phyloP scores from a whole-genome alignment of 2,329 filamentous ascomycete genomes.

The Apiospora arundinis region DNA sequence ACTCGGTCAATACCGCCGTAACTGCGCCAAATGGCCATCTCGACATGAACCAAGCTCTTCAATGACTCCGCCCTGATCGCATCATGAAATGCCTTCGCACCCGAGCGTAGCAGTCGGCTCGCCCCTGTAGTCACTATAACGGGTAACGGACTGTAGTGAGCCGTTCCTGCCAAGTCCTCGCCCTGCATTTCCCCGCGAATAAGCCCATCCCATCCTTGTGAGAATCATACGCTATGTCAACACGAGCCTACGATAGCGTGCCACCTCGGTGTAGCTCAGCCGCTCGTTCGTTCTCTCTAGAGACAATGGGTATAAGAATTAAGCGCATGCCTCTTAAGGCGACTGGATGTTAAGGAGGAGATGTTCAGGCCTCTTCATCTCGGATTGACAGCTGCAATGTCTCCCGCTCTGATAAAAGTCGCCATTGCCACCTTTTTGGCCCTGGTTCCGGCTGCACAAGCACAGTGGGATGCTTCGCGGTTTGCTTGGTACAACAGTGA shows the following conservation, averaged over 20 bases:
- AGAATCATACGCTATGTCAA: neutral
- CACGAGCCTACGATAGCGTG: neutral
- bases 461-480: conserved; percentile 27
- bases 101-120: conserved; percentile 5
- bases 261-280: neutral
- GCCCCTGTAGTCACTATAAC: conserved; percentile 4
- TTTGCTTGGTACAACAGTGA: conserved; percentile 29
- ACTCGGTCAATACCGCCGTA: neutral
- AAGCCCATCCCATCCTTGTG: neutral
- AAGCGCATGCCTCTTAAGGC: neutral
- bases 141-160: neutral
- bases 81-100: neutral
- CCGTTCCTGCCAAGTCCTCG: neutral
- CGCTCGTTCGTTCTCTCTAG: neutral
- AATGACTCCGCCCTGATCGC: neutral
- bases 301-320: neutral
- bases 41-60: neutral
- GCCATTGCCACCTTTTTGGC: conserved; percentile 1
- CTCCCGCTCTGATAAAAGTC: neutral
- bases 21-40: neutral
- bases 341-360: neutral
- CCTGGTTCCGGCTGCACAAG: neutral
- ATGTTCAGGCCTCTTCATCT: neutral
- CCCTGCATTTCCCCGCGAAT: conserved; percentile 13
- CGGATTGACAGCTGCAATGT: neutral